Evolutionary conservation across 2,329 filamentous ascomycete genomes (phyloP), one percentile per base, ranked within the genome.

Genomic region (Fusarium sp.): DNA sequence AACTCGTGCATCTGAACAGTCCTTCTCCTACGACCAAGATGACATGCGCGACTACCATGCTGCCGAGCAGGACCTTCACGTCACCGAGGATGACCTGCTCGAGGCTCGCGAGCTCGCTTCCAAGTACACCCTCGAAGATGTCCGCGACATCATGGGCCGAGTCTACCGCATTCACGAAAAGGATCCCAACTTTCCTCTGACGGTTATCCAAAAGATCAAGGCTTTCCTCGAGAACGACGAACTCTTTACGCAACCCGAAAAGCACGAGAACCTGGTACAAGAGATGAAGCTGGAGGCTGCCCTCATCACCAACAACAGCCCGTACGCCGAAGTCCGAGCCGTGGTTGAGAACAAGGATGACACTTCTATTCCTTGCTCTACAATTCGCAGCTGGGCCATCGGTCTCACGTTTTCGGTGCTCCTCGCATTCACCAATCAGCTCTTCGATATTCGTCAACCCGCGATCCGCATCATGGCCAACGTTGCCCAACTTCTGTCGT

Each of bases 371-470:
- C 88, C 88, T 85, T 88, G 83, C 79, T 90, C 58, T 12, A 91
- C 89, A 1, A 84, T 90, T 38, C 86, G 88, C 3, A 85, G 85
- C 43, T 90, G 88, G 87, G 72, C 80, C 15, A 86, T 90, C 30
- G 88, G 88, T n/a, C 76, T 88, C 20, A 72, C 84, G 45, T 90
- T 90, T 68, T 84, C 86, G 6, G 81, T 84, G 15, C 69, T 86
- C 22, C 81, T 88, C 38, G 83, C 86, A 58, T 87, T 87, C 66
- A 82, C 87, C 79, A 90, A 91, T 75, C 86, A 88, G 81, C 85
- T 91, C 66, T 90, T 91, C 76, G 86, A 86, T 57, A 86, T 90
- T 66, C 87, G 89, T 17, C 85, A 87, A 71, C 89, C 89, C 0
- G 81, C 83, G 57, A 90, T 91, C 70, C 82, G 79, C 7, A 86